These are phyloP conservation scores for Citrus inodora DNA, from an alignment of 345 rosid species.

Conservation along the genomic window DNA sequence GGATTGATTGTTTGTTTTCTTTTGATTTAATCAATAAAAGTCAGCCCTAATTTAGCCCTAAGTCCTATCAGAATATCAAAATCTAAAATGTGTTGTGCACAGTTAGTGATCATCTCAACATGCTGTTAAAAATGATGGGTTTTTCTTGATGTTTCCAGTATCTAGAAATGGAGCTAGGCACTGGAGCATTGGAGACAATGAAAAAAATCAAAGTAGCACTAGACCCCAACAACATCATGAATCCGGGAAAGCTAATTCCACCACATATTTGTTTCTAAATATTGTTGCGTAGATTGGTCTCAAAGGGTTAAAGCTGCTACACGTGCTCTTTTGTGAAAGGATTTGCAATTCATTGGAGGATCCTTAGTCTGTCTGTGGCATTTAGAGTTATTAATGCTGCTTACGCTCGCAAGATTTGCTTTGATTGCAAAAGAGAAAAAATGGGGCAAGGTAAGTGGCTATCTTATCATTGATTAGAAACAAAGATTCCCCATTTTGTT, in stretches of 20 bases:
- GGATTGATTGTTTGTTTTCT: no score
- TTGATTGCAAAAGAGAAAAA: not conserved
- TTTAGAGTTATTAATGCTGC: not conserved
- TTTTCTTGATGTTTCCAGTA: constrained; percentile 40
- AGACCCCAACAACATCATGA: constrained; percentile 91
- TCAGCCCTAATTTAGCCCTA: no score
- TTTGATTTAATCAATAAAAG: no score
- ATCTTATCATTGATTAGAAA: not conserved
- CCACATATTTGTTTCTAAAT: constrained; percentile 74
- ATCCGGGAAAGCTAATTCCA: constrained; percentile 94
- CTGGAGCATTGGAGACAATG: constrained; percentile 80
- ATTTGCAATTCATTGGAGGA: not conserved
- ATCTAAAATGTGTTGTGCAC: not conserved
- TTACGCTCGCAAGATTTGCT: not conserved
- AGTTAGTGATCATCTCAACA: not conserved
- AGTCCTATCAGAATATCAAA: not conserved
- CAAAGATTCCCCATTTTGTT: not conserved
- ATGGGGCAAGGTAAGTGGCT: not conserved
- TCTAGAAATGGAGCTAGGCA: constrained; percentile 84
- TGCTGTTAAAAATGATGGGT: not conserved
- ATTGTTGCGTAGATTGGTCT: not conserved
- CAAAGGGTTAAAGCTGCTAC: not conserved
- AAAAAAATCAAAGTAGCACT: constrained; percentile 69
- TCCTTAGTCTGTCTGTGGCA: not conserved
- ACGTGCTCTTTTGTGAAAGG: not conserved